Percentiles rank a stretch among this genome's conserved stretches.
phyloP scores from a whole-genome alignment of 192 early-diverging fungal species.

The Diversispora epigaea region DNA sequence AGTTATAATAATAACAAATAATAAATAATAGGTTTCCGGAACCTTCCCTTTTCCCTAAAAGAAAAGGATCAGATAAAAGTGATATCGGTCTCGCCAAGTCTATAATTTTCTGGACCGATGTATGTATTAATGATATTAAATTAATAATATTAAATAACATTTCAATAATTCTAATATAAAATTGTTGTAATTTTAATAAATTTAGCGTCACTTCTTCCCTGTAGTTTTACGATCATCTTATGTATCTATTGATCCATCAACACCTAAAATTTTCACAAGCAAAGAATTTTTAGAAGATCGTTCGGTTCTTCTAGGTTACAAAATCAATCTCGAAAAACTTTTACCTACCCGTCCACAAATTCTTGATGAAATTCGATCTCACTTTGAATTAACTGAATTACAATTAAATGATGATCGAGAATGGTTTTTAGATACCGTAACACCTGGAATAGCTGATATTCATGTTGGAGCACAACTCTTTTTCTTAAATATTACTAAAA shows the following conservation, averaged over 20 bases:
- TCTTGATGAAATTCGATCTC: conserved; percentile 31
- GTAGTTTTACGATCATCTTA: not conserved
- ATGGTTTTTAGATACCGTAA: conserved; percentile 37
- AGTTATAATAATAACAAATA: too few relatives aligned
- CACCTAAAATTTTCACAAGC: conserved; percentile 32
- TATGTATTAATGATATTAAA: conserved; percentile 20
- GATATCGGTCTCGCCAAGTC: conserved; percentile 25
- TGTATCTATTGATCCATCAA: not conserved
- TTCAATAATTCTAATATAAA: too few relatives aligned
- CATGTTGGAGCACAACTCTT: conserved; percentile 32
- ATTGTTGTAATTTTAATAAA: not conserved
- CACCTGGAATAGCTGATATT: conserved; percentile 35
- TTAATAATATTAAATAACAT: too few relatives aligned
- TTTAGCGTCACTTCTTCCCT: not conserved
- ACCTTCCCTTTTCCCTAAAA: conserved; percentile 27
- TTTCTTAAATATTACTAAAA: conserved; percentile 33
- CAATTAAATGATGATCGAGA: conserved; percentile 31
- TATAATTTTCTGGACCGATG: conserved; percentile 38
- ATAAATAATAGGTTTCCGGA: conserved; percentile 14
- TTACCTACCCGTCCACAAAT: conserved; percentile 19
- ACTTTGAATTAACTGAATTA: conserved; percentile 36
- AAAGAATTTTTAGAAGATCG: conserved; percentile 36
- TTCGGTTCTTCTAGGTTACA: conserved; percentile 18
- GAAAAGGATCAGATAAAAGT: conserved; percentile 26
- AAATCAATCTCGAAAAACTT: conserved; percentile 29